These are phyloP conservation scores for Rubia tinctorum DNA, from an alignment of 305 asterid genomes.

Conservation along the genomic window DNA sequence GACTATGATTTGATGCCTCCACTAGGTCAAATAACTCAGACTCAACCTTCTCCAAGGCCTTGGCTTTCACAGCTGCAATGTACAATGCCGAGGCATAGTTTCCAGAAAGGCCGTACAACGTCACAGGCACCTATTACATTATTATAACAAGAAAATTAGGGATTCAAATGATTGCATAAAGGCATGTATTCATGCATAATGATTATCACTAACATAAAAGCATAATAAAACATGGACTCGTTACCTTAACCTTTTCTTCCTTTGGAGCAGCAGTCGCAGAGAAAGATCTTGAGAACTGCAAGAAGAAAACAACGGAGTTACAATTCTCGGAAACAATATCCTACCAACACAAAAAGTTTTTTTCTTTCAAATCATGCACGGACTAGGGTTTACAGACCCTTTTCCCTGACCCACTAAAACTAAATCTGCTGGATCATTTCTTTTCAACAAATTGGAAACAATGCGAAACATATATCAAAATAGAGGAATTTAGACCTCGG, in stretches of 20 bases:
- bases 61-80: conserved; percentile 76
- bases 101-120: conserved; percentile 80
- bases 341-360: neutral
- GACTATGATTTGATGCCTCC: conserved; percentile 74
- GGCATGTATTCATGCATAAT: neutral
- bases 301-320: conserved; percentile 10
- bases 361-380: neutral
- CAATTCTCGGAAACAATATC: neutral
- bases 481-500: conserved; percentile 34
- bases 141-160: neutral
- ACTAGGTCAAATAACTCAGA: conserved; percentile 63
- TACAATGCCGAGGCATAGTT: conserved; percentile 92
- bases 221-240: neutral
- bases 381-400: neutral
- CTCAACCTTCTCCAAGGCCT: conserved; percentile 77
- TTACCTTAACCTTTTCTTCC: conserved; percentile 74
- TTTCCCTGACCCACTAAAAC: neutral
- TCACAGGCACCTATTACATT: conserved; percentile 63
- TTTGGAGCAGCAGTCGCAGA: conserved; percentile 8
- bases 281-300: conserved; percentile 34
- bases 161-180: neutral
- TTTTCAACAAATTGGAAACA: neutral
- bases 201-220: neutral
- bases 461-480: neutral
- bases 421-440: neutral